Conservation (phyloP, 257 asterid species). For the Nicotiana tabacum region DNA sequence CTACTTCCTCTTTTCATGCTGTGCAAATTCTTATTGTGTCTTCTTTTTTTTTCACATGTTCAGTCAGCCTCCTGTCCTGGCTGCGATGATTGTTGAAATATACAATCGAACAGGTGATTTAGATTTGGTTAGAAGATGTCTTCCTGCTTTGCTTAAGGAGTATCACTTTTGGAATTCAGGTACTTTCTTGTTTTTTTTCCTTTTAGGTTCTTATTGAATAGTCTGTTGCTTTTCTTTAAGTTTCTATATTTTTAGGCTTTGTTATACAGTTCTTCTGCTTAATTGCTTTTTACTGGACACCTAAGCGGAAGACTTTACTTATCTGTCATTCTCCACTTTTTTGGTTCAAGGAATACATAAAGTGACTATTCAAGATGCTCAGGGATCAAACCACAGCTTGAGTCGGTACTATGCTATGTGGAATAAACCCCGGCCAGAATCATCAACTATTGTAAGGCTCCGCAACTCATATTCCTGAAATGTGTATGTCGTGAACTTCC, state of each 20-base stretch:
- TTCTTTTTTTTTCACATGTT: neutral
- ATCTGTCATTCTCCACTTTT: neutral
- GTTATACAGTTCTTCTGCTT: neutral
- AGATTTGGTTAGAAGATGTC: constrained; percentile 44
- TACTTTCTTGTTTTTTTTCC: constrained; percentile 1
- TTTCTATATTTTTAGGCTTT: neutral
- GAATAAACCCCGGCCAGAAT: constrained; percentile 92
- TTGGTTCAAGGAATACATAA: constrained; percentile 52
- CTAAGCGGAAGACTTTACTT: neutral
- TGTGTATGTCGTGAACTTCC: neutral
- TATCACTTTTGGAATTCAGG: constrained; percentile 84
- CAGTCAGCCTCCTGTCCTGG: constrained; percentile 91
- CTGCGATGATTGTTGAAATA: constrained; percentile 74
- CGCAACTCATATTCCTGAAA: neutral
- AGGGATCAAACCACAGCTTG: constrained; percentile 52
- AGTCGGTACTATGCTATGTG: constrained; percentile 85
- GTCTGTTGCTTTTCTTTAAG: neutral
- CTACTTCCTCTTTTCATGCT: neutral
- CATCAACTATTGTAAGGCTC: constrained; percentile 55
- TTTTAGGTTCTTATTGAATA: neutral
- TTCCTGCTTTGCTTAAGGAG: constrained; percentile 76
- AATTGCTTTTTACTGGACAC: neutral
- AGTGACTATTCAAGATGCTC: constrained; percentile 58
- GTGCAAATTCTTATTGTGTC: neutral
- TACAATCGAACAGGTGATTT: constrained; percentile 53